Conservation (phyloP, 257 asterid species). For the Capsicum pubescens region DNA sequence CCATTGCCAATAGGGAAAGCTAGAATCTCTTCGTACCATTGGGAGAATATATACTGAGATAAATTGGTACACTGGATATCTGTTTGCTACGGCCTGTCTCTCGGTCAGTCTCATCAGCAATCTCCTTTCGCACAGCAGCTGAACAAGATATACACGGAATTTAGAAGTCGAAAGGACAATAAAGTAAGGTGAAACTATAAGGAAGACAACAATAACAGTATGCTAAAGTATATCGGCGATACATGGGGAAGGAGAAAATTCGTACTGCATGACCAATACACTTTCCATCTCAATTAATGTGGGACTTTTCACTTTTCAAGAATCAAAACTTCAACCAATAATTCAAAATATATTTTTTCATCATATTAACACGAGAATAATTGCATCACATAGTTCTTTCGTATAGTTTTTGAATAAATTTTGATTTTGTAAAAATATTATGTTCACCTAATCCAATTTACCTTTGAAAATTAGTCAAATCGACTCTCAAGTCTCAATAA, state of each 20-base stretch:
- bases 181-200: constrained; percentile 5
- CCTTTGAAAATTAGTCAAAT: not conserved
- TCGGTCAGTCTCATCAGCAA: constrained; percentile 93
- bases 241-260: not conserved
- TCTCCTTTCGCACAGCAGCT: constrained; percentile 96
- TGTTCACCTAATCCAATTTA: not conserved
- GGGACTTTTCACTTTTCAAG: not conserved
- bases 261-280: not conserved
- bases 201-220: not conserved
- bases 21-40: constrained; percentile 54
- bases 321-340: not conserved
- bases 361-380: not conserved
- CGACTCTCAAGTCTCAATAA: not conserved
- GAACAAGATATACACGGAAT: constrained; percentile 38
- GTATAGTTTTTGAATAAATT: not conserved
- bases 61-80: constrained; percentile 90
- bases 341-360: not conserved
- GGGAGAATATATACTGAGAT: constrained; percentile 93
- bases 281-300: not conserved
- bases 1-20: not conserved
- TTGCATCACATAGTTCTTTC: not conserved
- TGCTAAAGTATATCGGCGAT: not conserved
- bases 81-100: constrained; percentile 88
- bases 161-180: constrained; percentile 29
- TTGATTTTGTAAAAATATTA: not conserved